Conservation (phyloP, 129 eudicot genomes). For the Silybum marianum region DNA sequence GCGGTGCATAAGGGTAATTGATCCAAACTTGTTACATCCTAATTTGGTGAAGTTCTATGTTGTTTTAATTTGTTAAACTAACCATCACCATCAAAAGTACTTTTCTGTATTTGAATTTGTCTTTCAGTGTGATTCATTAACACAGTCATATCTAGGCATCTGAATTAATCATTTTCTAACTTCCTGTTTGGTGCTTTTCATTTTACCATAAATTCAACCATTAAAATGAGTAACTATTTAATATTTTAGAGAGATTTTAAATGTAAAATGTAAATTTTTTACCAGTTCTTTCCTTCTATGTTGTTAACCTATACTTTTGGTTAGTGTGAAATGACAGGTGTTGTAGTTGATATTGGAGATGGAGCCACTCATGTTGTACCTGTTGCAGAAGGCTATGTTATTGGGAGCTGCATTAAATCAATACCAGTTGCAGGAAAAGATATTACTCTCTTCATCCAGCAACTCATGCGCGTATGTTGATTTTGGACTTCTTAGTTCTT, state of each 20-base stretch:
- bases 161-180: neutral
- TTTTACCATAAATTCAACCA: neutral
- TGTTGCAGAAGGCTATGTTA: constrained; percentile 97
- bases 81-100: neutral
- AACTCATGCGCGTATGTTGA: constrained; percentile 77
- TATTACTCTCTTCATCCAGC: constrained; percentile 84
- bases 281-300: constrained; percentile 12
- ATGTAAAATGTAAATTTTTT: neutral
- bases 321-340: constrained; percentile 99
- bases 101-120: neutral
- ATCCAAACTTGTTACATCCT: neutral
- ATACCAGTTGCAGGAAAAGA: constrained; percentile 81
- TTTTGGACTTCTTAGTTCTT: constrained; percentile 8
- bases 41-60: neutral
- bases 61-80: neutral
- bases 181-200: neutral
- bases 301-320: constrained; percentile 30
- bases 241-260: neutral
- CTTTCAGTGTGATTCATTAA: neutral
- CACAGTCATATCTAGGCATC: neutral
- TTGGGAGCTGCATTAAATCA: constrained; percentile 95
- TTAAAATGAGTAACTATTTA: neutral
- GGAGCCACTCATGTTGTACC: constrained; percentile 98
- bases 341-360: constrained; percentile 94
- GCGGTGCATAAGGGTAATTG: neutral